Evolutionary conservation across 2,329 filamentous ascomycete genomes (phyloP), one percentile per base, ranked within the genome.

Genomic region (Gyromitra esculenta): DNA sequence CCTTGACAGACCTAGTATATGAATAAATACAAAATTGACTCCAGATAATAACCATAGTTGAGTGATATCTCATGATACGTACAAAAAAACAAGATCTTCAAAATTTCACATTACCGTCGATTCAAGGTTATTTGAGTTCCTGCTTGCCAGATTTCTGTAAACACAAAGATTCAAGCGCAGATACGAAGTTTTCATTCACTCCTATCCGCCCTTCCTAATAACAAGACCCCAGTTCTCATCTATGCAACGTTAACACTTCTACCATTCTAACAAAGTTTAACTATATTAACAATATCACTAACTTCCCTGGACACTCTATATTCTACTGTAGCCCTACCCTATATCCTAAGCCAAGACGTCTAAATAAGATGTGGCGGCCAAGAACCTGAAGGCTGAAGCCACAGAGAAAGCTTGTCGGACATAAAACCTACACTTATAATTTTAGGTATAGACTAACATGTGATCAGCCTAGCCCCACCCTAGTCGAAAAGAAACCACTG

Each of bases 351-450:
- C 60, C 50, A 63, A 63, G 39, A 63, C 48, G 64, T 67, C 31
- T 9, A 67, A 67, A 57, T 57, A 68, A 57, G 64, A 68, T 68
- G 65, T 59, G 52, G 65, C 65, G 52, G 39, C 52, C 37, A 68
- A 56, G 64, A 56, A 39, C 37, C 48, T 1, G 13, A 43, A 8
- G 43, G 9, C 43, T 15, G 15, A 9, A 45, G 43, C 43, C 43
- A 45, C 43, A 52, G 25, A 52, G 48, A 52, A 52, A 52, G n/a
- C 18, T 6, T 18, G 48, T 52, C 15, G 8, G 18, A 45, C 9
- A 45, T 31, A 15, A 45, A 45, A 15, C 43, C 43, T 15, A 45
- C 15, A 45, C 43, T 45, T 45, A 9, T 45, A 15, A 15, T 15
- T 45, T 4, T 45, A 9, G 5, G 8, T 9, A 13, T 5, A 45